Conservation (phyloP, 805 yeast genomes). For the Lipomyces lipofer region DNA sequence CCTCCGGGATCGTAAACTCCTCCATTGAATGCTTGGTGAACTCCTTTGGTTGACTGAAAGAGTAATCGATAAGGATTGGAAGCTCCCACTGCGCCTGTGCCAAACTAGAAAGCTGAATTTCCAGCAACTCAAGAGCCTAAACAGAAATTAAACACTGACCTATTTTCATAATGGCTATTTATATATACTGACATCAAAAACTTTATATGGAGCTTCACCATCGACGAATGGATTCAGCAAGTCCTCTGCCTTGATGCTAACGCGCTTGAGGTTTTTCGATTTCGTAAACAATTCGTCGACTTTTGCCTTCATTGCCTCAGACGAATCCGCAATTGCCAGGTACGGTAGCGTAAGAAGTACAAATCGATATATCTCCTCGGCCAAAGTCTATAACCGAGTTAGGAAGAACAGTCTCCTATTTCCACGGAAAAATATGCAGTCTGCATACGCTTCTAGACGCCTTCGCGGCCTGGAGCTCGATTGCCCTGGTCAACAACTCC, state of each 20-base stretch:
- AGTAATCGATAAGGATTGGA: constrained; percentile 40
- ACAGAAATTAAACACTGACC: too few relatives aligned
- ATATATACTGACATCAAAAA: constrained; percentile 16
- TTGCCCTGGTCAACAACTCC: constrained; percentile 56
- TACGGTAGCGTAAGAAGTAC: constrained; percentile 22
- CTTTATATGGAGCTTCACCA: constrained; percentile 26
- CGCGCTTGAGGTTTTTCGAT: constrained; percentile 8
- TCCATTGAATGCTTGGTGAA: constrained; percentile 7
- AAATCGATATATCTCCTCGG: constrained; percentile 12
- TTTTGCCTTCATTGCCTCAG: constrained; percentile 6
- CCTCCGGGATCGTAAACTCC: constrained; percentile 37
- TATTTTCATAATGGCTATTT: too few relatives aligned
- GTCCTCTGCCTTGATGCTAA: constrained; percentile 7
- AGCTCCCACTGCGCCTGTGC: constrained; percentile 24
- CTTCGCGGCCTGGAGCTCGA: constrained; percentile 49
- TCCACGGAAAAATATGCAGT: not conserved
- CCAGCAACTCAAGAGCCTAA: constrained; percentile 16
- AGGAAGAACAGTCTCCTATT: not conserved
- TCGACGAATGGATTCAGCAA: constrained; percentile 26
- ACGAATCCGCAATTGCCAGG: constrained; percentile 11
- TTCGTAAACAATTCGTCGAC: constrained; percentile 9
- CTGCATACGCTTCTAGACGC: constrained; percentile 3
- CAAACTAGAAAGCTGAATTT: constrained; percentile 18
- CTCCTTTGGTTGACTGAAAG: constrained; percentile 31
- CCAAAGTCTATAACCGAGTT: not conserved